phyloP scores from a whole-genome alignment of 2,329 filamentous ascomycete species.

The Bipolaris gigantea region DNA sequence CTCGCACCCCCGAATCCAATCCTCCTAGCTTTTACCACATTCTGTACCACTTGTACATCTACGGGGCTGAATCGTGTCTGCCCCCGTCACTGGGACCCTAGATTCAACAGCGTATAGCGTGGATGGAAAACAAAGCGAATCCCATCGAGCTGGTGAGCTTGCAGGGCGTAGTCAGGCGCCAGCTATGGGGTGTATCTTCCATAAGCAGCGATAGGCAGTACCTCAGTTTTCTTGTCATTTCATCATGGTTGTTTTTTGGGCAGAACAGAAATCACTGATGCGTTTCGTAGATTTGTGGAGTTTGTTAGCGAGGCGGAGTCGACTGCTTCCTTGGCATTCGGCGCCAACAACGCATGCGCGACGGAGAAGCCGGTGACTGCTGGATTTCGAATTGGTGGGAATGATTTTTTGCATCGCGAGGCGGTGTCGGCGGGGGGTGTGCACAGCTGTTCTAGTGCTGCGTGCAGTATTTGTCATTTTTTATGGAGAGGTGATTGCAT shows the following conservation, averaged over 20 bases:
- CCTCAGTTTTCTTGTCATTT: not conserved
- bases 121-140: constrained; percentile 18
- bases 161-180: constrained; percentile 13
- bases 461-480: not conserved
- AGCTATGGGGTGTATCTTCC: constrained; percentile 5
- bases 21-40: constrained; percentile 24
- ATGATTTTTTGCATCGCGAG: not conserved
- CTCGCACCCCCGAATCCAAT: not conserved
- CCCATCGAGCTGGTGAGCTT: constrained; percentile 17
- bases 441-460: not conserved
- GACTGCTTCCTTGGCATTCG: not conserved
- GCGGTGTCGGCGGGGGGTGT: not conserved
- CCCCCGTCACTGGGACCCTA: constrained; percentile 17
- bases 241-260: not conserved
- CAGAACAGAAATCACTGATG: too few species aligned
- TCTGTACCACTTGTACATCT: constrained; percentile 24
- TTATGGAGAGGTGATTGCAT: not conserved
- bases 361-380: not conserved
- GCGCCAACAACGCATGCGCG: not conserved
- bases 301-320: not conserved
- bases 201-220: not conserved
- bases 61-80: constrained; percentile 14
- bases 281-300: not conserved
- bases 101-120: constrained; percentile 20
- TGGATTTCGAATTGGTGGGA: not conserved